Evolutionary conservation across 345 rosid genomes (phyloP), one percentile per base, ranked within the genome.

Genomic region (Linum lewisii): DNA sequence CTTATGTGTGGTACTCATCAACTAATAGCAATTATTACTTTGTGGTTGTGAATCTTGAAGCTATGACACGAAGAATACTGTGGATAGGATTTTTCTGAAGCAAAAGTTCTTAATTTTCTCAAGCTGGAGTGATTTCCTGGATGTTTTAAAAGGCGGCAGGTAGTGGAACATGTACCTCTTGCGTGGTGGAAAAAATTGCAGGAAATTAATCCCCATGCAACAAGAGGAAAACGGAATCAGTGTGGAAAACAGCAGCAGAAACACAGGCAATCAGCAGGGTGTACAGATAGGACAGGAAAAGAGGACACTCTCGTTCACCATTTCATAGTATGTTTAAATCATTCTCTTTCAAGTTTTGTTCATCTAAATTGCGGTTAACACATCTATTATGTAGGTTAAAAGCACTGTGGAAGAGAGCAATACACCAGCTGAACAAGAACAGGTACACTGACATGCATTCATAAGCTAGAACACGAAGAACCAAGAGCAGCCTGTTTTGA

Each of bases 91-190:
- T n/a, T n/a, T 70, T 86, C 84, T 10, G 59, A 76, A 37, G 88
- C 95, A 7, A 92, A 92, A 79, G 93, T 92, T 70, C 87, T 92
- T 54, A 94, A n/a, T 86, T 66, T 92, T 86, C 80, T 88, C 97
- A 44, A 88, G 98, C 75, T 92, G 98, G 97, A 88, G 88, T 18
- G 98, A 88, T 77, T 97, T 92, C 66, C 98, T 92, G 71, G 97
- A 88, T 72, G 97, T 92, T 59, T 78, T 92, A 67, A 88, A 86
- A 84, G 98, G 97, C 58, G 98, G 98, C 74, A 84, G 92, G 98
- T 92, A n/a, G n/a, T n/a, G n/a, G n/a, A n/a, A n/a, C n/a, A n/a
- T n/a, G n/a, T n/a, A n/a, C n/a, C n/a, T n/a, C n/a, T n/a, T n/a
- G n/a, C n/a, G n/a, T n/a, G n/a, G n/a, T n/a, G n/a, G n/a, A n/a